Evolutionary conservation across 306 rosid species (phyloP).

Genomic region (Dalbergia cultrata): DNA sequence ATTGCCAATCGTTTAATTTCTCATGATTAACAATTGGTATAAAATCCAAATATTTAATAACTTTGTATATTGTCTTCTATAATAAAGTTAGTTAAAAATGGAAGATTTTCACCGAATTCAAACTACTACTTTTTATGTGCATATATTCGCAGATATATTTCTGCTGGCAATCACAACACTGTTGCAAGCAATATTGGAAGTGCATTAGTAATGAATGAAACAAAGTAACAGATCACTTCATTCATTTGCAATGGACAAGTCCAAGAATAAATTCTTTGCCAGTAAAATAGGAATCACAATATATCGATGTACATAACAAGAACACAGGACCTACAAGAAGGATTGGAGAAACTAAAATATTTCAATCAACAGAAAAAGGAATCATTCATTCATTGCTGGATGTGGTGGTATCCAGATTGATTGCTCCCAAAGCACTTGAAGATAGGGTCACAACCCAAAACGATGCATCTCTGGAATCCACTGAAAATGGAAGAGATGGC

Average conservation of each 20-base stretch:
- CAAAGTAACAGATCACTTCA: background rate
- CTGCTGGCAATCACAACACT: background rate
- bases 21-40: no score
- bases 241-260: background rate
- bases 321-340: no score
- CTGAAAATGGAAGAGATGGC: slow-evolving; percentile 19
- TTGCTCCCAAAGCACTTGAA: slow-evolving; percentile 37
- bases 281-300: background rate
- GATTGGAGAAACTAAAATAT: no score
- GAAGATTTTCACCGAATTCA: no score
- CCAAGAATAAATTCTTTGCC: background rate
- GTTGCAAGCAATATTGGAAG: no score
- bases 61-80: no score
- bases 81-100: no score
- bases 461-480: slow-evolving; percentile 5
- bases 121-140: no score
- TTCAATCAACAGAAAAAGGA: background rate
- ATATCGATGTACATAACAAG: no score
- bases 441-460: slow-evolving; percentile 11
- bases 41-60: no score
- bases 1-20: no score
- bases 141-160: no score
- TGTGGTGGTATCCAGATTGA: background rate
- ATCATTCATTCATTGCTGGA: slow-evolving; percentile 2
- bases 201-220: background rate